phyloP scores from a whole-genome alignment of 345 rosid genomes.

The Acer saccharum region DNA sequence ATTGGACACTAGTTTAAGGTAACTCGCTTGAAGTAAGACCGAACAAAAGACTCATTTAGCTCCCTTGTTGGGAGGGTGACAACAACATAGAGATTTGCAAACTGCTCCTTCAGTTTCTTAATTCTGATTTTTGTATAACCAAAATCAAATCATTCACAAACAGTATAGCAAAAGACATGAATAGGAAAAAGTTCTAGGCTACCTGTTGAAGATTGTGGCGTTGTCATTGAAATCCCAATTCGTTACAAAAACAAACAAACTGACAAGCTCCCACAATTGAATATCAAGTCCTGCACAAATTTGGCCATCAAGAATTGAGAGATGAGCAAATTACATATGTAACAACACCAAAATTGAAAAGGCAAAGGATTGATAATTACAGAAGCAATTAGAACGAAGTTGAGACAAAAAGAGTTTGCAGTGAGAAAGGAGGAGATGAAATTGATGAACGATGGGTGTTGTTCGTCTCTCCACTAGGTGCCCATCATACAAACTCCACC shows the following conservation, averaged over 20 bases:
- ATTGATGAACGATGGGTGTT: conserved; percentile 59
- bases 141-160: conserved; percentile 10
- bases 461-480: conserved; percentile 68
- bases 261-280: conserved; percentile 88
- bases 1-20: not conserved
- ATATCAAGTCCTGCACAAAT: conserved; percentile 66
- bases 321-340: no score
- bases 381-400: conserved; percentile 76
- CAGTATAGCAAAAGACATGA: not conserved
- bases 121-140: conserved; percentile 56
- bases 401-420: conserved; percentile 79
- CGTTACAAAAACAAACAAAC: conserved; percentile 76
- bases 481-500: conserved; percentile 90
- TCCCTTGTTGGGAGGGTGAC: conserved; percentile 62
- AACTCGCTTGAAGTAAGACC: conserved; percentile 83
- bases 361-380: conserved; percentile 32
- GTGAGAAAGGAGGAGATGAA: conserved; percentile 71
- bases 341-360: not conserved
- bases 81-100: conserved; percentile 69
- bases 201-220: conserved; percentile 67
- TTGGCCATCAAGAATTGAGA: not conserved
- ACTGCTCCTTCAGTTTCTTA: conserved; percentile 65
- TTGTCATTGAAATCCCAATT: conserved; percentile 58
- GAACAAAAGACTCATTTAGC: conserved; percentile 63
- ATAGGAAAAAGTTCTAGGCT: not conserved